Evolutionary conservation across 2,329 filamentous ascomycete species (phyloP), one percentile per base, ranked within the genome.

Genomic region (Aspergillus vadensis): DNA sequence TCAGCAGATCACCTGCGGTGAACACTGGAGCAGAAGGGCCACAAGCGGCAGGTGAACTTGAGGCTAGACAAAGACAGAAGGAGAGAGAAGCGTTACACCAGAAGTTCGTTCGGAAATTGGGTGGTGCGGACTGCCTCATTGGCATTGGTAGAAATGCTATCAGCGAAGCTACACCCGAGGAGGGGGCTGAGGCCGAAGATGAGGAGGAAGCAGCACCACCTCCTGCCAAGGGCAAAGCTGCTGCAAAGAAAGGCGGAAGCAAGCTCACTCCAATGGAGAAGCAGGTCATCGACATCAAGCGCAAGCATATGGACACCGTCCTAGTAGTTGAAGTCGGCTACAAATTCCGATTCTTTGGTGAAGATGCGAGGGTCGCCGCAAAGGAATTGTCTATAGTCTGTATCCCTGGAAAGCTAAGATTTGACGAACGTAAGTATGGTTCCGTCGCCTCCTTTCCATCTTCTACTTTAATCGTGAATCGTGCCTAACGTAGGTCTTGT

Each of bases 281-380:
- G 43, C 95, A 98, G 70, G 90, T 97, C 60, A 83, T 99, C 5
- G 93, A 96, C 17, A 96, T 99, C 76, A 99, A 99, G 79, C 85
- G 88, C 62, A 91, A 94, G 68, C 88, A 98, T 73, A 84, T 92
- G 80, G 95, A 98, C 72, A 95, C 94, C 0, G 70, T 99, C 19
- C 82, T 99, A 32, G 90, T 98, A 12, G 88, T 98, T 55, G 94
- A 99, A 74, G 95, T 98, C 8, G 95, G 95, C 54, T 99, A 99
- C 80, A 99, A 99, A 74, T 99, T 96, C 78, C 88, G 91, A 36
- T 97, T 99, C 80, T 97, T 97, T 72, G 95, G 95, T 10, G 94
- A 98, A 70, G 95, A 99, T 79, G 95, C 95, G 8, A 86, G 92
- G 56, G 86, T 87, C 57, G 95, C 94, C 4, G 91, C 93, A 12